Evolutionary conservation across 208 protist species (phyloP), one percentile per base, ranked within the genome.

Genomic region (Naegleria gruberi): DNA sequence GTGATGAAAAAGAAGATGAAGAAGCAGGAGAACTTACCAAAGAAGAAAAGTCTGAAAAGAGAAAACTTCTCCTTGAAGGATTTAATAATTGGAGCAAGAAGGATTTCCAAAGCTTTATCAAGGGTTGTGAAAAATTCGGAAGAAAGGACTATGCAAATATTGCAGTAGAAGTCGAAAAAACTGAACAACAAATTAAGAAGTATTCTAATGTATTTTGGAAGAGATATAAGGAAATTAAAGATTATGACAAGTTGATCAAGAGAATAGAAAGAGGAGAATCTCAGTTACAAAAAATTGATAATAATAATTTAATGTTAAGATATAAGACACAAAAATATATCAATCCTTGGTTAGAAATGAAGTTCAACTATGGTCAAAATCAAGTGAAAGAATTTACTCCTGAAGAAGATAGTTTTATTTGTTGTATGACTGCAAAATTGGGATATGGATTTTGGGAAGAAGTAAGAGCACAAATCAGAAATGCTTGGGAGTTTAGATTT

Each of bases 351-450:
- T 37, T 34, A 1, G 87, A 90, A 55, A 74, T 90, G 47, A 15
- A n/a, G 40, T 82, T 90, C n/a, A 45, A 51, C 15, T 90, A 90
- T 74, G 89, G 89, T 44, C 30, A 57, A 26, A 73, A 82, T 44
- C 73, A 85, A 12, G 51, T 8, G 7, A 87, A 65, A 26, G 10
- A 46, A 55, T 90, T 42, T 10, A 82, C 45, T 42, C 6, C 15
- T 45, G 37, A 90, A 65, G 89, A 90, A 87, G 55, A 90, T 74
- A 12, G 23, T 87, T 90, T 74, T 82, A 57, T 90, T 85, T 12
- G 30, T 55, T 57, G 45, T 30, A 82, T 90, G 55, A 82, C 89
- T 43, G 40, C 44, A 57, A 57, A 90, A 74, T 43, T 82, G 45
- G 89, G 89, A 7, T 90, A 90, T 45, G 89, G 89, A 43, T 41